Evolutionary conservation across 2,329 filamentous ascomycete genomes (phyloP).

Genomic region (Fusarium caatingaense): DNA sequence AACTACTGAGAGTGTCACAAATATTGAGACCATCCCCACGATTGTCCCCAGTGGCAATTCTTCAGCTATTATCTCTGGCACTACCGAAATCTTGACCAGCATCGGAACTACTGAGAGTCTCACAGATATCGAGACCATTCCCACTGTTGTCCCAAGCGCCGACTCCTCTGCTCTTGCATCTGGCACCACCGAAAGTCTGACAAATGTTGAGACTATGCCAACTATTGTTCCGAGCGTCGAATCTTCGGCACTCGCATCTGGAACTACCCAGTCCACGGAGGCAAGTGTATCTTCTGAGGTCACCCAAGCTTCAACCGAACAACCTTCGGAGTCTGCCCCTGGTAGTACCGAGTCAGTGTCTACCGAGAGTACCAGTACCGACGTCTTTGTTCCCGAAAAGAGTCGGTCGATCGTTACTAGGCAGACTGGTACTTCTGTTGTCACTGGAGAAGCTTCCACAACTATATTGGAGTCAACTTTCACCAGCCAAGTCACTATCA

Average conservation of each 20-base stretch:
- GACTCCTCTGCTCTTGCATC: neutral
- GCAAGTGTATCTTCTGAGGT: neutral
- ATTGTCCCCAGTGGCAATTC: neutral
- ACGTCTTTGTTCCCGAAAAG: constrained; percentile 7
- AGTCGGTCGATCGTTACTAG: constrained; percentile 1
- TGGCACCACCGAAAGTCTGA: constrained; percentile 6
- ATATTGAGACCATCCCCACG: neutral
- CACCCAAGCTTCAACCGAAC: neutral
- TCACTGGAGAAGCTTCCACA: constrained; percentile 1
- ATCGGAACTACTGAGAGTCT: neutral
- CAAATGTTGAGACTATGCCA: constrained; percentile 41
- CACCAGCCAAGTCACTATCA: constrained; percentile 22
- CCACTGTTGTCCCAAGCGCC: neutral
- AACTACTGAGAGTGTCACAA: neutral
- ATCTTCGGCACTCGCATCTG: constrained; percentile 33
- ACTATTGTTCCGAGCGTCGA: constrained; percentile 24
- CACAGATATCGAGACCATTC: neutral
- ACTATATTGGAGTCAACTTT: constrained; percentile 20
- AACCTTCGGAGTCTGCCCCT: neutral
- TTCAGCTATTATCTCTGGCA: neutral
- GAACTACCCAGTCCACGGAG: constrained; percentile 9
- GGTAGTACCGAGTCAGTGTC: neutral
- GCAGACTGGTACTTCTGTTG: neutral
- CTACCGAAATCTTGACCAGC: neutral
- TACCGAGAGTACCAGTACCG: constrained; percentile 1